These are phyloP conservation scores for Leptodontidium sp. DNA, from an alignment of 2,329 filamentous ascomycete genomes.

Conservation along the genomic window DNA sequence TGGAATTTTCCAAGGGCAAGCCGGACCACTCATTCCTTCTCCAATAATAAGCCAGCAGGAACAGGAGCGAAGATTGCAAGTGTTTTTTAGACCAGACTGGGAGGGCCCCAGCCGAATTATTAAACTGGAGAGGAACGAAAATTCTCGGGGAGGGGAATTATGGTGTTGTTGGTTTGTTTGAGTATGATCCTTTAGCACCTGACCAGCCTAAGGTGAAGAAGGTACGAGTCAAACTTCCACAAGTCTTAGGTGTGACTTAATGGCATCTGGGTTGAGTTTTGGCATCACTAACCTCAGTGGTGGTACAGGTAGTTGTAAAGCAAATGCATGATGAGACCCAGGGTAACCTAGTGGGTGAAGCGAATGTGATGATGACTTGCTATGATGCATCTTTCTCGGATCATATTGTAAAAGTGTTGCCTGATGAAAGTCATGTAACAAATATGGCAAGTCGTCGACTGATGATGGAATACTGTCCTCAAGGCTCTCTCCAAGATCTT, in stretches of 20 bases:
- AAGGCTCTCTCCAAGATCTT: not conserved
- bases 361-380: not conserved
- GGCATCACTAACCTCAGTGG: not conserved
- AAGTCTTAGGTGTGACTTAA: not conserved
- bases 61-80: not conserved
- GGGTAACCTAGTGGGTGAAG: not conserved
- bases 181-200: not conserved
- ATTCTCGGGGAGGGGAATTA: constrained; percentile 2
- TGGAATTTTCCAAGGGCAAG: not conserved
- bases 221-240: not conserved
- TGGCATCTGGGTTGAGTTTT: not conserved
- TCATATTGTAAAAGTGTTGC: not conserved
- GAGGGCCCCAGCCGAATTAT: not conserved
- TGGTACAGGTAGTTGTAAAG: not conserved
- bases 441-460: not conserved
- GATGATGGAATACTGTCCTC: constrained; percentile 1
- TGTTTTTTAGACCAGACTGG: not conserved
- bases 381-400: not conserved
- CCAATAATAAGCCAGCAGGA: not conserved
- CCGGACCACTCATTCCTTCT: not conserved
- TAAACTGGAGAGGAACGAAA: not conserved
- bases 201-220: not conserved
- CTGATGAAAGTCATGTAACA: not conserved
- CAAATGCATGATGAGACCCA: not conserved
- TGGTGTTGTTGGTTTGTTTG: not conserved